These are phyloP conservation scores for Gastrodia elata DNA, from an alignment of 106 monocot genomes.

Conservation along the genomic window DNA sequence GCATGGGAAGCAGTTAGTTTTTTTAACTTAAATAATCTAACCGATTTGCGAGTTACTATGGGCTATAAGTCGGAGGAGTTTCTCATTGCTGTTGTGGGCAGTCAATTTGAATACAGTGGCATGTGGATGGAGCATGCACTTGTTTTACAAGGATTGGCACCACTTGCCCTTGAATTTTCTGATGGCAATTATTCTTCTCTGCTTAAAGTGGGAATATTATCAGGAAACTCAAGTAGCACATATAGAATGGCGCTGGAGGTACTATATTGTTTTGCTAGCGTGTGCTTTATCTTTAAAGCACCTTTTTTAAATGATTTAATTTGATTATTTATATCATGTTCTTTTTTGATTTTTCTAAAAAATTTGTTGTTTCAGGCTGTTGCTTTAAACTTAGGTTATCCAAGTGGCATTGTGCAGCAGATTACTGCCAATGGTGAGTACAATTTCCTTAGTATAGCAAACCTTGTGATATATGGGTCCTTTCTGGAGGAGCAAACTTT, in stretches of 20 bases:
- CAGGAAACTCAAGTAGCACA: slow-evolving; percentile 28
- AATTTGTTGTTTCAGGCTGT: slow-evolving; percentile 25
- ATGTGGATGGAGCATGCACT: slow-evolving; percentile 68
- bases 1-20: slow-evolving; percentile 44
- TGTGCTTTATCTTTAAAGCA: neutral
- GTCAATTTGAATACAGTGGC: slow-evolving; percentile 87
- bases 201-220: slow-evolving; percentile 57
- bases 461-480: slow-evolving; percentile 88
- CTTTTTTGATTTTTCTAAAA: neutral
- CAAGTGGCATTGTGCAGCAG: slow-evolving; percentile 31
- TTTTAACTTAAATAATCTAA: slow-evolving; percentile 11
- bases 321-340: neutral
- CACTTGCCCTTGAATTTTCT: slow-evolving; percentile 38
- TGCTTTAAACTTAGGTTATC: slow-evolving; percentile 43
- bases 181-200: slow-evolving; percentile 23
- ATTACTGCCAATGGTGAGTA: slow-evolving; percentile 23
- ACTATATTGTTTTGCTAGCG: neutral
- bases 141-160: slow-evolving; percentile 61
- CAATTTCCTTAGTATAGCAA: slow-evolving; percentile 45
- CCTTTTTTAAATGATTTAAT: neutral
- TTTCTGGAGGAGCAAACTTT: slow-evolving; percentile 91
- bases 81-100: slow-evolving; percentile 64
- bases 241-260: slow-evolving; percentile 65
- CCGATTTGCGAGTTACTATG: slow-evolving; percentile 27
- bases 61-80: slow-evolving; percentile 55